Conservation (phyloP, 139 green algal species). For the Closterium sp. region DNA sequence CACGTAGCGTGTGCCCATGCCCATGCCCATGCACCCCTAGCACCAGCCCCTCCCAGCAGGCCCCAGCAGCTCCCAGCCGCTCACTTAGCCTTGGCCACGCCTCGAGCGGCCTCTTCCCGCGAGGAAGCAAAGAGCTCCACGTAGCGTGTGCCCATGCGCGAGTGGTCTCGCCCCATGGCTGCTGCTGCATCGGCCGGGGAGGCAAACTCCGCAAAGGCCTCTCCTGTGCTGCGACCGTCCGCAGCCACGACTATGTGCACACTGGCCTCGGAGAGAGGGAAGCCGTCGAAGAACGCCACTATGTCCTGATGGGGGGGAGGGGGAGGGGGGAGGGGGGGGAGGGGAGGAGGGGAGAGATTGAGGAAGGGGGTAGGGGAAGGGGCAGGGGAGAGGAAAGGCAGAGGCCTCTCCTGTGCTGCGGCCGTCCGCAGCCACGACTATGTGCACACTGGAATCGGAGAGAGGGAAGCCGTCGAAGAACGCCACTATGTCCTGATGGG, state of each 20-base stretch:
- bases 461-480: constrained; percentile 75
- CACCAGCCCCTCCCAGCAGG: too few relatives aligned
- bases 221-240: constrained; percentile 78
- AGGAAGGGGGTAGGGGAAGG: background rate
- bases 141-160: constrained; percentile 83
- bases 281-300: constrained; percentile 68
- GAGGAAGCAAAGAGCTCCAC: constrained; percentile 78
- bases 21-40: too few relatives aligned
- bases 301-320: constrained; percentile 53
- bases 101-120: constrained; percentile 58
- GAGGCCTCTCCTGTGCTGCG: constrained; percentile 83
- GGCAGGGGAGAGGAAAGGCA: constrained; percentile 66
- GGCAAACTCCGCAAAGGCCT: constrained; percentile 81
- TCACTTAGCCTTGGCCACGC: background rate
- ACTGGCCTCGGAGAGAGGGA: constrained; percentile 61
- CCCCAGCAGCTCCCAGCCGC: background rate
- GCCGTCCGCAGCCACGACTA: constrained; percentile 72
- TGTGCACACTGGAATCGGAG: constrained; percentile 66
- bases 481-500: constrained; percentile 55
- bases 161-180: constrained; percentile 74
- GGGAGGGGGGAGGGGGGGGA: too few relatives aligned
- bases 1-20: too few relatives aligned
- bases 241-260: constrained; percentile 73
- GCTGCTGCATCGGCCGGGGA: constrained; percentile 61
- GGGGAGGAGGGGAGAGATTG: background rate